Evolutionary conservation across 805 yeast genomes (phyloP).

Genomic region (Saturnispora serradocipensis): DNA sequence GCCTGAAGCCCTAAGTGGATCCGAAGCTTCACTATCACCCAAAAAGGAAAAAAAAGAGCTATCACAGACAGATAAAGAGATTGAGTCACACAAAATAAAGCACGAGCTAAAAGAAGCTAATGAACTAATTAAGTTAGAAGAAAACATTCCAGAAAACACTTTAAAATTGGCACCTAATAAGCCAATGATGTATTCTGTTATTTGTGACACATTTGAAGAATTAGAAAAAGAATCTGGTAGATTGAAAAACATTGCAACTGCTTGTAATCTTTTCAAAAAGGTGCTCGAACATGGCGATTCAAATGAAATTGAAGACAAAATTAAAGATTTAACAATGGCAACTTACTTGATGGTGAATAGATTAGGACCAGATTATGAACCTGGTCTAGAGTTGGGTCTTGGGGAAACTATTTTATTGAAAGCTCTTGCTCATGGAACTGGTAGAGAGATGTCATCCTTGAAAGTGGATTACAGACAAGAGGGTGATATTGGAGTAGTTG

Average conservation of each 20-base stretch:
- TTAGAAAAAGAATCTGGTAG: slow-evolving; percentile 78
- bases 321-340: slow-evolving; percentile 47
- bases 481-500: slow-evolving; percentile 90
- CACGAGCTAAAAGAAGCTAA: slow-evolving; percentile 21
- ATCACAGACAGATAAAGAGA: slow-evolving; percentile 7
- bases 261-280: slow-evolving; percentile 62
- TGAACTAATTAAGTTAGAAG: slow-evolving; percentile 11
- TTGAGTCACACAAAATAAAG: slow-evolving; percentile 14
- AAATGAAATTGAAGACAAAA: slow-evolving; percentile 13
- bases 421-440: slow-evolving; percentile 85
- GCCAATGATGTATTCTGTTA: slow-evolving; percentile 30
- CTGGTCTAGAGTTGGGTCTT: slow-evolving; percentile 81
- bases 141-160: neutral
- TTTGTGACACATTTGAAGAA: slow-evolving; percentile 61
- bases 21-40: neutral
- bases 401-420: slow-evolving; percentile 87
- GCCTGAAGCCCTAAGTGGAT: neutral
- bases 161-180: slow-evolving; percentile 6
- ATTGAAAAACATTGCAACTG: slow-evolving; percentile 66
- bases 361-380: slow-evolving; percentile 89
- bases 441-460: slow-evolving; percentile 62
- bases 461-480: slow-evolving; percentile 64
- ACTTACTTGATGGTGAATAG: slow-evolving; percentile 82
- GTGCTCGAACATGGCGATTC: slow-evolving; percentile 40
- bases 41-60: neutral